Percentiles rank a stretch among this genome's conserved stretches.
These are phyloP conservation scores for Diplodia sapinea DNA, from an alignment of 2,329 filamentous ascomycete genomes.

Conservation along the genomic window DNA sequence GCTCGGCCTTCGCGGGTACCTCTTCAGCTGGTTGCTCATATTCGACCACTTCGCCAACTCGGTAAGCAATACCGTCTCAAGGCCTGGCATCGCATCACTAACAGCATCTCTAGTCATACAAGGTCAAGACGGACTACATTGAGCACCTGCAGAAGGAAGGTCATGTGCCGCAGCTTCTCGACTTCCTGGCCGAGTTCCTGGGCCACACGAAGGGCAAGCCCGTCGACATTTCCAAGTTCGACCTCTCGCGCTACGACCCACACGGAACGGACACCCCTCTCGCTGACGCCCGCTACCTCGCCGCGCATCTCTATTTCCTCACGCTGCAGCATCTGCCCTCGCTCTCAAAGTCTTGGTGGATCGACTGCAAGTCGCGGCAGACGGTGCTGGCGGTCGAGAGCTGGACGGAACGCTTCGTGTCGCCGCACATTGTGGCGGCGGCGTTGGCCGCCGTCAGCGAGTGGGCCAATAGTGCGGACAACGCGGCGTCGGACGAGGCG, in stretches of 20 bases:
- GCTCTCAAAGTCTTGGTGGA: conserved; percentile 83
- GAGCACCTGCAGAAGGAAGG: conserved; percentile 77
- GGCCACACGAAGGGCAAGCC: conserved; percentile 77
- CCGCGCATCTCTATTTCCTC: conserved; percentile 86
- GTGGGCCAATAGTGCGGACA: conserved; percentile 62
- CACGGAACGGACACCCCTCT: conserved; percentile 50
- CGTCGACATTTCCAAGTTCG: conserved; percentile 72
- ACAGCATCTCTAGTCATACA: conserved; percentile 64
- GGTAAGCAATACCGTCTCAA: conserved; percentile 44
- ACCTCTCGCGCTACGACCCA: conserved; percentile 64
- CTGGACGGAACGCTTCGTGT: conserved; percentile 78
- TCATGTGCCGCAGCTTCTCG: conserved; percentile 71
- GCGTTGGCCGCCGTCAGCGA: conserved; percentile 69
- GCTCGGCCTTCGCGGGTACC: conserved; percentile 73
- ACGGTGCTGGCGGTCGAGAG: conserved; percentile 78
- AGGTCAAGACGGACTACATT: conserved; percentile 80
- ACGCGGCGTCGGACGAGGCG: conserved; percentile 55
- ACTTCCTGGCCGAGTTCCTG: conserved; percentile 83
- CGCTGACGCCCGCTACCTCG: conserved; percentile 78
- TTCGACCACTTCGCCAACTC: conserved; percentile 83
- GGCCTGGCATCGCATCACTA: conserved; percentile 35
- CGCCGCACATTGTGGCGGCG: conserved; percentile 69
- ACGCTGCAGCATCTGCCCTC: conserved; percentile 77
- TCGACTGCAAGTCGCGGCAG: conserved; percentile 77
- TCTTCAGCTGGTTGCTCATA: conserved; percentile 86